Evolutionary conservation across 306 rosid genomes (phyloP), one percentile per base, ranked within the genome.

Genomic region (Cucumis melo): DNA sequence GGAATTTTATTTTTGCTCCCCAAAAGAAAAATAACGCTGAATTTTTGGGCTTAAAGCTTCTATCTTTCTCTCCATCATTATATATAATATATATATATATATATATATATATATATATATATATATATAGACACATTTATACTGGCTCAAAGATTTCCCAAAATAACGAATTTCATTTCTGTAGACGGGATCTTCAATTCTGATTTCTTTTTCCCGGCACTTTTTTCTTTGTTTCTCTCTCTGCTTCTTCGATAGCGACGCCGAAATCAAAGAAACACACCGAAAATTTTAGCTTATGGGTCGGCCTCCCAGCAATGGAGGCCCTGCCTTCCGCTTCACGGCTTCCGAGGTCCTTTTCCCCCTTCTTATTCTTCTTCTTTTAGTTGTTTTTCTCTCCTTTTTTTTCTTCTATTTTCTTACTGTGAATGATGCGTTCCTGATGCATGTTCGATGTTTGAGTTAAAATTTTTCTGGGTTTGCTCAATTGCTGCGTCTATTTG

Each of bases 271-370:
- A 61, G 66, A 46, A 39, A 29, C 9, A 17, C 23, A 62, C 42
- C 53, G 61, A 16, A 13, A 68, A 75, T 46, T 56, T 9, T 58
- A n/a, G 34, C 36, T 32, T 42, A 94, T 94, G 99, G 99, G 99
- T 85, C 85, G 97, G 83, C 99, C 96, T 76, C 97, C 97, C 54
- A 87, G 96, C 46, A 94, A 91, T 68, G 99, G 99, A 81, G 92
- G 91, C 81, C 99, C 99, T 51, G 89, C 99, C 87, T 94, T 94
- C 82, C 97, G 99, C 76, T 94, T 94, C 88, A 85, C 85, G 16
- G 84, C 79, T 60, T 1, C 81, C 16, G 99, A 94, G 99, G 99
- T 94, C 78, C 78, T 81, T 44, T 38, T 1, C 24, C 23, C 44
- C 58, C 67, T 55, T 60, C 58, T 21, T 74, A 71, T 17, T 36